Percentiles rank a stretch among this genome's conserved stretches.
Conservation (phyloP, 345 rosid species). For the Moricandia arvensis region DNA sequence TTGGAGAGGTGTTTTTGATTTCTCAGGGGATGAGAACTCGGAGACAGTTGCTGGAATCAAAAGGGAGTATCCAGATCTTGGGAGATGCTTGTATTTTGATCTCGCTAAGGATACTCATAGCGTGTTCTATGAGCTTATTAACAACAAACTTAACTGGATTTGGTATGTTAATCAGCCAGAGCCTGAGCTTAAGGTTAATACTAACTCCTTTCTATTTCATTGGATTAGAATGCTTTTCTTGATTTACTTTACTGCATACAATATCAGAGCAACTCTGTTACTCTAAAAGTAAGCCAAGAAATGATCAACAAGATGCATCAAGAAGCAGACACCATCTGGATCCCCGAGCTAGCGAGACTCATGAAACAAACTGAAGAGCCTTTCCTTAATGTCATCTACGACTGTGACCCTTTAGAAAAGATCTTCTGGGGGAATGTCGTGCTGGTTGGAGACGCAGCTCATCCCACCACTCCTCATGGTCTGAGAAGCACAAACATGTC, state of each 20-base stretch:
- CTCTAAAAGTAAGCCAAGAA: constrained; percentile 53
- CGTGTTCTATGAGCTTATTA: constrained; percentile 60
- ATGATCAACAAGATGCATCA: constrained; percentile 57
- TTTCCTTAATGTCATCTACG: constrained; percentile 74
- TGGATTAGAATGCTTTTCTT: not conserved
- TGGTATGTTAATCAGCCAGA: constrained; percentile 74
- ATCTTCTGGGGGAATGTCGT: constrained; percentile 58
- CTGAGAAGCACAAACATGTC: constrained; percentile 89
- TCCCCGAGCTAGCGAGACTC: constrained; percentile 56
- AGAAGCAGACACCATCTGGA: constrained; percentile 70
- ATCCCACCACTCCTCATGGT: constrained; percentile 79
- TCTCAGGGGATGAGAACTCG: constrained; percentile 50
- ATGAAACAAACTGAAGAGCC: constrained; percentile 74
- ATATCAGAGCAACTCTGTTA: constrained; percentile 64
- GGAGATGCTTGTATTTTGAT: constrained; percentile 69
- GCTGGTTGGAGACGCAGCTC: constrained; percentile 79
- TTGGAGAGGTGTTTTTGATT: constrained; percentile 80
- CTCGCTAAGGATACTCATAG: constrained; percentile 47
- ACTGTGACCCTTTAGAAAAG: constrained; percentile 56
- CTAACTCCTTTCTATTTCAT: not conserved
- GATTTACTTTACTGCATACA: not conserved
- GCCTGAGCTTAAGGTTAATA: constrained; percentile 58
- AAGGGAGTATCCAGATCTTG: constrained; percentile 60
- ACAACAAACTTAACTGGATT: constrained; percentile 70
- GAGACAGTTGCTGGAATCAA: constrained; percentile 47